These are phyloP conservation scores for Clavispora santaluciae DNA, from an alignment of 805 yeast genomes.

Conservation along the genomic window DNA sequence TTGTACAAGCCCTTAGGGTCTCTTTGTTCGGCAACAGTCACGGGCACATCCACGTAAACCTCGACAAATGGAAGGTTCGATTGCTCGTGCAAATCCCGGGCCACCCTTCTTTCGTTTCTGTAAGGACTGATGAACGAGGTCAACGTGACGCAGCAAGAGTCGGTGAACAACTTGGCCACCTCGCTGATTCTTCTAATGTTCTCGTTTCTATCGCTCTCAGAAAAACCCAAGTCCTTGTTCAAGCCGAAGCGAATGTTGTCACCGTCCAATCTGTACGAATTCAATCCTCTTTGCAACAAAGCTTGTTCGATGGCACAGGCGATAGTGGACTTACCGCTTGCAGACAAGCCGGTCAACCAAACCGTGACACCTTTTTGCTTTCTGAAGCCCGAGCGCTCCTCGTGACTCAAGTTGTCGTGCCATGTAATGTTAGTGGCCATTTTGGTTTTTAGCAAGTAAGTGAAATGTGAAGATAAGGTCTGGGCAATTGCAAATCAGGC, in stretches of 20 bases:
- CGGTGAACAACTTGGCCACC: slow-evolving; percentile 91
- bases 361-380: slow-evolving; percentile 85
- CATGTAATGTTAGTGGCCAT: slow-evolving; percentile 97
- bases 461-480: background rate
- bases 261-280: slow-evolving; percentile 87
- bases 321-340: slow-evolving; percentile 91
- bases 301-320: slow-evolving; percentile 91
- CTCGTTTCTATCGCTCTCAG: slow-evolving; percentile 88
- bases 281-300: slow-evolving; percentile 61
- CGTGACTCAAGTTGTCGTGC: slow-evolving; percentile 86
- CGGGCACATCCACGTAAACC: slow-evolving; percentile 88
- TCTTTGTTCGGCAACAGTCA: slow-evolving; percentile 91
- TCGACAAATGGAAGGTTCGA: slow-evolving; percentile 80
- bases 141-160: slow-evolving; percentile 80
- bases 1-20: slow-evolving; percentile 97
- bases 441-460: slow-evolving; percentile 7
- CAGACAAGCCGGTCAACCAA: slow-evolving; percentile 95
- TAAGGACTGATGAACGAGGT: slow-evolving; percentile 95
- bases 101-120: slow-evolving; percentile 74
- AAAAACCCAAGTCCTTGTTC: slow-evolving; percentile 91
- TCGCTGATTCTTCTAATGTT: slow-evolving; percentile 93
- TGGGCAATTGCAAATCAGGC: background rate
- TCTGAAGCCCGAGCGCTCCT: slow-evolving; percentile 66
- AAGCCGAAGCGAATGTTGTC: slow-evolving; percentile 93
- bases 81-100: slow-evolving; percentile 77